Conservation (phyloP, 2,329 filamentous ascomycete species). For the Sclerotinia spermophila region DNA sequence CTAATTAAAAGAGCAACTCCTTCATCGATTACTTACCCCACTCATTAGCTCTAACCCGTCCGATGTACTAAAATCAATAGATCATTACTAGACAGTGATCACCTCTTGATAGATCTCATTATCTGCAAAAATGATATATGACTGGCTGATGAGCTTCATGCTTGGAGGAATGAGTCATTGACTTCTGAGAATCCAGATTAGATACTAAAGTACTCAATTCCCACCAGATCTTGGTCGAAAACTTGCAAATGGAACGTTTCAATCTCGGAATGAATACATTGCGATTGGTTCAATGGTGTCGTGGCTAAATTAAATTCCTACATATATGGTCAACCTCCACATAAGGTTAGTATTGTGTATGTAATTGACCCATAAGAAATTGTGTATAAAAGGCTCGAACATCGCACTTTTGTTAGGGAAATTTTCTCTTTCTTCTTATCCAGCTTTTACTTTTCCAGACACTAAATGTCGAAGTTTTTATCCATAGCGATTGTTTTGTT, state of each 20-base stretch:
- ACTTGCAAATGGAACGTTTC: neutral
- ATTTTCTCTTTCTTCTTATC: neutral
- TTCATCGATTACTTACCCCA: neutral
- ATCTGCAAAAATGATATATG: neutral
- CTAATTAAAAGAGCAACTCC: neutral
- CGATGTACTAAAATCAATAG: neutral
- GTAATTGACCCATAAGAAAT: neutral
- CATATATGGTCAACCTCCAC: neutral
- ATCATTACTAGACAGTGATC: neutral
- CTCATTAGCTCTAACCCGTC: neutral
- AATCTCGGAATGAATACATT: neutral
- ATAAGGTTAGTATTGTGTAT: neutral
- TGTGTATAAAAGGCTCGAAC: neutral
- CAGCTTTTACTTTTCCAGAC: neutral
- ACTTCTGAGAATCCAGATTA: neutral
- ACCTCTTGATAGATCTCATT: neutral
- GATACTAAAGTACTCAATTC: neutral
- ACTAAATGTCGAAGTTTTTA: neutral
- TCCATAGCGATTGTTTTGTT: neutral
- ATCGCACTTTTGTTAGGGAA: neutral
- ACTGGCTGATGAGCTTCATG: neutral
- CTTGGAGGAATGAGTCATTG: neutral
- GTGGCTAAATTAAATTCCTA: neutral
- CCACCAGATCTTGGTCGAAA: neutral
- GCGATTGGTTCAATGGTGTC: neutral